Conservation (phyloP, 1,139 yeast species). For the Zygosaccharomyces sapae region DNA sequence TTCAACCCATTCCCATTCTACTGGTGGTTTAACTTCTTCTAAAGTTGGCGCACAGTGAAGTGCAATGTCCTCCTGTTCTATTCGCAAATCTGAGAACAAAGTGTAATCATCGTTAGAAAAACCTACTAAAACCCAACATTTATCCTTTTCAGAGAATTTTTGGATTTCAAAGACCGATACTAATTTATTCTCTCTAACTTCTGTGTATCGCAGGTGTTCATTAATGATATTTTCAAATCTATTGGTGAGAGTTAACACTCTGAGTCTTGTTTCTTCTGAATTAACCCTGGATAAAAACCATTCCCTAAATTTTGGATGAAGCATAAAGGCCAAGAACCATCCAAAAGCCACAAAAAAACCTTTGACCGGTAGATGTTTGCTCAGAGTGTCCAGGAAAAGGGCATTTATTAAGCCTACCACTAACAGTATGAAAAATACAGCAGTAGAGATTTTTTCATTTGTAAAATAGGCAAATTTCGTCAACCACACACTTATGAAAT, state of each 20-base stretch:
- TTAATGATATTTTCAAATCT: constrained; percentile 42
- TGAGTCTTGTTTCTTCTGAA: constrained; percentile 59
- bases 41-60: constrained; percentile 34
- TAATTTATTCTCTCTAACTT: constrained; percentile 38
- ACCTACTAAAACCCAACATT: constrained; percentile 60
- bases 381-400: constrained; percentile 38
- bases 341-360: constrained; percentile 39
- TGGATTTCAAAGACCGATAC: constrained; percentile 75
- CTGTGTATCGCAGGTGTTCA: constrained; percentile 37
- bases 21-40: constrained; percentile 48
- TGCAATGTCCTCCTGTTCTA: constrained; percentile 27
- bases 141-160: constrained; percentile 44
- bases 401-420: constrained; percentile 35
- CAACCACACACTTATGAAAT: constrained; percentile 48
- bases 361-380: constrained; percentile 40
- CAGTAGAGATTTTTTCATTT: constrained; percentile 59
- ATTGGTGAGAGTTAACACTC: constrained; percentile 45
- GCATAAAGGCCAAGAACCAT: constrained; percentile 49
- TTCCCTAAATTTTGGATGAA: constrained; percentile 56
- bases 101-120: constrained; percentile 55
- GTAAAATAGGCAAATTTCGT: constrained; percentile 60
- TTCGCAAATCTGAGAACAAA: constrained; percentile 39
- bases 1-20: constrained; percentile 50
- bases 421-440: constrained; percentile 44
- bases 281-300: constrained; percentile 44